Conservation (phyloP, 2,329 filamentous ascomycete genomes). For the Colletotrichum noveboracense region DNA sequence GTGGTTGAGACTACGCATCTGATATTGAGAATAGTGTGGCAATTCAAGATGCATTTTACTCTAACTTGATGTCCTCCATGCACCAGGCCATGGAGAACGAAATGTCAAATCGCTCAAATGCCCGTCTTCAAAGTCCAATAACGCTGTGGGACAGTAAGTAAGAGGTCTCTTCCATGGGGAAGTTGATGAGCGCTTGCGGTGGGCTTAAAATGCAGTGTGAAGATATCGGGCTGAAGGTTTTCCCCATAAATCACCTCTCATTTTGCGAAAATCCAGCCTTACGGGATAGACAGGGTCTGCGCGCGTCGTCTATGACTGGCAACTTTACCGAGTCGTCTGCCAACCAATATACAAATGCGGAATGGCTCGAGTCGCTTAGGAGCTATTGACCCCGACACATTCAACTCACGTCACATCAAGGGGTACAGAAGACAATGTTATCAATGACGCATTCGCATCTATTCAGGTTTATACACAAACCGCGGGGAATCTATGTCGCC, state of each 20-base stretch:
- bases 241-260: not conserved
- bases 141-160: not conserved
- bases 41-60: not conserved
- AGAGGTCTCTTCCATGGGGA: not conserved
- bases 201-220: not conserved
- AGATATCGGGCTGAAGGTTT: not conserved
- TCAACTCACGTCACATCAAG: not conserved
- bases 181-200: not conserved
- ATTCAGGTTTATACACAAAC: constrained; percentile 14
- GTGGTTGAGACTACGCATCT: not conserved
- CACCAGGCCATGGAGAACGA: not conserved
- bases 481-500: constrained; percentile 16
- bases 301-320: not conserved
- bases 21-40: not conserved
- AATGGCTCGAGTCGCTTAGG: not conserved
- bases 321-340: not conserved
- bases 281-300: not conserved
- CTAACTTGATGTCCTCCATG: not conserved
- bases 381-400: not conserved
- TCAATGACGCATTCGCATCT: not conserved
- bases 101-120: not conserved
- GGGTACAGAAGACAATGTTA: not conserved
- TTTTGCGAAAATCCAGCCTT: not conserved
- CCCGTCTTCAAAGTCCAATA: not conserved
- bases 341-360: not conserved